Evolutionary conservation across 1,284 basidiomycete genomes (phyloP), one percentile per base, ranked within the genome.

Genomic region (Ganoderma lingzhi): DNA sequence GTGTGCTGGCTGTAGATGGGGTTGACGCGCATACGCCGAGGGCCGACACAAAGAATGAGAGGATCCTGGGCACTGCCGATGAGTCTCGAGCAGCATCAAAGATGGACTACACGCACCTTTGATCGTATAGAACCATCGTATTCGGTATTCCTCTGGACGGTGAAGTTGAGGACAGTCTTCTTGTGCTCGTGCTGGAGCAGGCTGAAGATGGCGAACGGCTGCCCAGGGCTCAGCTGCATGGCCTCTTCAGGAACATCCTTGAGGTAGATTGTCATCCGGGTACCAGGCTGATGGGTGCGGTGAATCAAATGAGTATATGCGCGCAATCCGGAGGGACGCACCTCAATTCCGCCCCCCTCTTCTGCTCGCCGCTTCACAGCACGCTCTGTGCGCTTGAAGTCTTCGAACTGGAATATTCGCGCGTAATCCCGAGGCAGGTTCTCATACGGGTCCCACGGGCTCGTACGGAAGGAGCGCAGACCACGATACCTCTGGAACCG

Each of bases 391-490:
- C 93, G 88, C 77, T 90, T 93, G 82, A 93, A 99, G 77, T 97
- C 95, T 80, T 98, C 96, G 77, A 99, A 99, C 80, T 97, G 95
- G 83, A 99, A 99, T 74, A 99, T 97, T 56, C 93, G 87, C 0
- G 93, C 96, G 78, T 99, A 99, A 78, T 99, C 97, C 65, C 92
- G 82, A 5, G 97, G 98, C 23, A 99, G 85, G 76, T 98, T 97
- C 82, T 99, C 97, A 76, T 96, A 99, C 8, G 97, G 92, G 80
- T 99, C 97, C 97, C 97, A 99, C 28, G 94, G 94, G 76, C 93
- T 96, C 1, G 98, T 99, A 48, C 97, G 88, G 86, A 99, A 95
- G 15, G 94, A 96, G 66, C 92, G 91, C 80, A 99, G 81, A 0
- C 97, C 98, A 67, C 97, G 90, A 81, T 93, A 99, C 44, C 97